These are phyloP conservation scores for Phytophthora constricta DNA, from an alignment of 352 stramenopile species.

Conservation along the genomic window DNA sequence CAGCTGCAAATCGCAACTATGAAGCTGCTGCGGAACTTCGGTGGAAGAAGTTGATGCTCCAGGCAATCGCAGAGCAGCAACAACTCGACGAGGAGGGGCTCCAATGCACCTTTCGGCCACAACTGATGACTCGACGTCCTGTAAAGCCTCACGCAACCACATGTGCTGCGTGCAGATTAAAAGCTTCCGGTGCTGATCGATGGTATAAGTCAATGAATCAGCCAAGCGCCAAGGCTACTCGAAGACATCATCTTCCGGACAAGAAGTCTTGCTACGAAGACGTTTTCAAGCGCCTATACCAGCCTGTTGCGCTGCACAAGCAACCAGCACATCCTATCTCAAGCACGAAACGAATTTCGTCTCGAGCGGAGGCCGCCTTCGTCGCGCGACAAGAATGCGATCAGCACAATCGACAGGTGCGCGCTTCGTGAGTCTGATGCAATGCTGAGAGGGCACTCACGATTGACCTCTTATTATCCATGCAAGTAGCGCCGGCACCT, in stretches of 20 bases:
- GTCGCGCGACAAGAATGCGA: conserved; percentile 36
- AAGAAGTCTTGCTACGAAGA: conserved; percentile 1
- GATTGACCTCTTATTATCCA: background rate
- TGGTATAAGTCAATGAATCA: background rate
- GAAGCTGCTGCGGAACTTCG: conserved; percentile 33
- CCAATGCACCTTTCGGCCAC: conserved; percentile 49
- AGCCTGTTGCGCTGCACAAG: background rate
- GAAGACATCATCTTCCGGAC: background rate
- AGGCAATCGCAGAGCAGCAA: conserved; percentile 34
- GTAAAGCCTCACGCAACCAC: background rate
- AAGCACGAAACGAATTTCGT: conserved; percentile 4
- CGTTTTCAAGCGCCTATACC: conserved; percentile 41
- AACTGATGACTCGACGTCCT: conserved; percentile 16
- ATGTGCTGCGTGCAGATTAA: conserved; percentile 1
- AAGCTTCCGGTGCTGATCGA: background rate
- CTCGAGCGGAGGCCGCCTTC: conserved; percentile 28
- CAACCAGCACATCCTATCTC: background rate
- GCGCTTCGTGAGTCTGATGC: conserved; percentile 1
- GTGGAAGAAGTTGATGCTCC: conserved; percentile 45
- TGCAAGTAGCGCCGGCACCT: conserved; percentile 8
- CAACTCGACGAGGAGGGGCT: conserved; percentile 21
- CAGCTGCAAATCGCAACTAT: conserved; percentile 50
- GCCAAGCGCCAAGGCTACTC: background rate
- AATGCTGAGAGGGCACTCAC: background rate
- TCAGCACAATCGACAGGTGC: conserved; percentile 19